These are phyloP conservation scores for Lactarius akahatsu DNA, from an alignment of 768 basidiomycete genomes.

Conservation along the genomic window DNA sequence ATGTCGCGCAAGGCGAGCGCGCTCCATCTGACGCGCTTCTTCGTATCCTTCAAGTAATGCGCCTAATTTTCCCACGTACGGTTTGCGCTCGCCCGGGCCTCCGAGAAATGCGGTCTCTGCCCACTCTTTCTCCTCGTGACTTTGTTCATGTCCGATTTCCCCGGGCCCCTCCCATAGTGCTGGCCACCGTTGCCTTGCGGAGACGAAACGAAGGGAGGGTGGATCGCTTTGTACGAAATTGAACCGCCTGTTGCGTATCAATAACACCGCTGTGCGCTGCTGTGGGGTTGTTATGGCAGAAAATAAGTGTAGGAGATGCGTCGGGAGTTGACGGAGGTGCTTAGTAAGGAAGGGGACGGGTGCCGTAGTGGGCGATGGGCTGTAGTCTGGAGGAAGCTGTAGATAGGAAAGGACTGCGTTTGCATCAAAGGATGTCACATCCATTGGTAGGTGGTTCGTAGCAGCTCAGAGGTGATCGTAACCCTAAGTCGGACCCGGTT, in stretches of 20 bases:
- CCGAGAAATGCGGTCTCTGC: conserved; percentile 58
- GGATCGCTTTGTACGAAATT: conserved; percentile 59
- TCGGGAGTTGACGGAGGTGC: conserved; percentile 65
- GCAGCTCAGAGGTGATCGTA: background rate
- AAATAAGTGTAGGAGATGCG: conserved; percentile 52
- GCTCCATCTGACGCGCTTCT: conserved; percentile 72
- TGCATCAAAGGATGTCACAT: conserved; percentile 23
- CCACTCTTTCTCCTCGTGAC: conserved; percentile 69
- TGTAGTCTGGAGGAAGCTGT: conserved; percentile 55
- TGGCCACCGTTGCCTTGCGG: conserved; percentile 63
- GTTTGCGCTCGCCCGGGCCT: conserved; percentile 41
- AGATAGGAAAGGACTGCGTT: conserved; percentile 47
- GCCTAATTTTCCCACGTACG: conserved; percentile 70
- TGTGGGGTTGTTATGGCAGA: conserved; percentile 52
- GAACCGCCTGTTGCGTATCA: conserved; percentile 71
- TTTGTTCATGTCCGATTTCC: conserved; percentile 50
- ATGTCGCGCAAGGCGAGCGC: conserved; percentile 49
- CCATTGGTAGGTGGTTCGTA: conserved; percentile 7
- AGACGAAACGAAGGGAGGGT: conserved; percentile 50
- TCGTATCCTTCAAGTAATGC: conserved; percentile 67
- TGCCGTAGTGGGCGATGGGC: conserved; percentile 55
- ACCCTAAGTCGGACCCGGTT: background rate
- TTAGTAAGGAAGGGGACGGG: conserved; percentile 63
- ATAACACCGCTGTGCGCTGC: conserved; percentile 59
- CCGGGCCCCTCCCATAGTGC: conserved; percentile 62